Conservation (phyloP, 192 early-diverging fungal genomes). For the Pilaira anomala region DNA sequence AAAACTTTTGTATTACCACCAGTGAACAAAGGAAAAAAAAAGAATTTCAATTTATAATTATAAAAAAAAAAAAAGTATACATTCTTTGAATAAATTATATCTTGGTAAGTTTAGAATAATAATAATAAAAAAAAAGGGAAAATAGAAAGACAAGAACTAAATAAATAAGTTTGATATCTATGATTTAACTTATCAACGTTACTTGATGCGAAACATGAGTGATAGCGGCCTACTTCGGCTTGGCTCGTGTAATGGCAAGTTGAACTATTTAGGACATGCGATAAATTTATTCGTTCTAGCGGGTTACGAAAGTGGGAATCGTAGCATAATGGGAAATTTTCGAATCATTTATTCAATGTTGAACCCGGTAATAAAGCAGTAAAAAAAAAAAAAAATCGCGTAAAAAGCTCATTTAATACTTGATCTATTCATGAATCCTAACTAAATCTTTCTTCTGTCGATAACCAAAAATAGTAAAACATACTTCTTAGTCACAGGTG, state of each 20-base stretch:
- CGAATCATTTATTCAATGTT: slow-evolving; percentile 5
- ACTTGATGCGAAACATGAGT: slow-evolving; percentile 11
- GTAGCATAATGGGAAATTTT: slow-evolving; percentile 10
- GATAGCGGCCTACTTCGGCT: background rate
- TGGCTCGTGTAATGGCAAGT: slow-evolving; percentile 33
- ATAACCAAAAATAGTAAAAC: slow-evolving; percentile 28
- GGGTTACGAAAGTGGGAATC: slow-evolving; percentile 16
- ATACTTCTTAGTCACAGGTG: slow-evolving; percentile 1
- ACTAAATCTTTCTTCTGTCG: slow-evolving; percentile 6
- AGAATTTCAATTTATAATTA: background rate
- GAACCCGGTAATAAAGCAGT: slow-evolving; percentile 23
- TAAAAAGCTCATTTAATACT: slow-evolving; percentile 23
- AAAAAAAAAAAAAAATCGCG: no score
- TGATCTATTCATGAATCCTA: background rate
- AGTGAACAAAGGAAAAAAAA: background rate
- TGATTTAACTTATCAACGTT: slow-evolving; percentile 12
- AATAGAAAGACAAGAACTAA: background rate
- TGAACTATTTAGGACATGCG: background rate
- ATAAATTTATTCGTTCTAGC: slow-evolving; percentile 10
- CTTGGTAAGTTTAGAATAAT: slow-evolving; percentile 9
- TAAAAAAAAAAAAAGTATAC: no score
- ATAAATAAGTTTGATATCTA: slow-evolving; percentile 34
- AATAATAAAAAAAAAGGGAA: no score
- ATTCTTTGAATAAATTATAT: slow-evolving; percentile 18
- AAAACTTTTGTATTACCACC: slow-evolving; percentile 18